Evolutionary conservation across 345 rosid genomes (phyloP).

Genomic region (Clausena lansium): DNA sequence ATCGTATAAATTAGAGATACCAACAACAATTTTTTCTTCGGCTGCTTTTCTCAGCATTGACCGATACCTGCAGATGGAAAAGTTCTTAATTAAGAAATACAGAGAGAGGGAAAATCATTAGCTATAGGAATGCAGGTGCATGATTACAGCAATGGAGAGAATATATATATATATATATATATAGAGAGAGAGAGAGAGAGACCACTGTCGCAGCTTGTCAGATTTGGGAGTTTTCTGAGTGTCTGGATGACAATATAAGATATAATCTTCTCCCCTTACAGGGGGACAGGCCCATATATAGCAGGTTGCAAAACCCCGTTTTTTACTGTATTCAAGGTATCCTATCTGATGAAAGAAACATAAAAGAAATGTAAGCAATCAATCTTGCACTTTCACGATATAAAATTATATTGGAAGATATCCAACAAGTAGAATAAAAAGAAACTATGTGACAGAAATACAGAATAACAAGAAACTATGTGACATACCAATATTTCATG

Average conservation of each 20-base stretch:
- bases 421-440: neutral
- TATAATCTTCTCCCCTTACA: conserved; percentile 96
- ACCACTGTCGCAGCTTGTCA: conserved; percentile 88
- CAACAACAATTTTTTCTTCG: conserved; percentile 78
- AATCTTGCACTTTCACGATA: neutral
- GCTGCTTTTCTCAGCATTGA: conserved; percentile 86
- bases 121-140: neutral
- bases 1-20: conserved; percentile 77
- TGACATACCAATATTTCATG: conserved; percentile 81
- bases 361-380: neutral
- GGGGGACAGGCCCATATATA: conserved; percentile 99
- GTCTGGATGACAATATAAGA: conserved; percentile 96
- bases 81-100: conserved; percentile 13
- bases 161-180: neutral
- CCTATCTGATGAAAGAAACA: conserved; percentile 61
- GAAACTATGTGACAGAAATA: neutral
- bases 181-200: conserved; percentile 4
- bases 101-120: neutral
- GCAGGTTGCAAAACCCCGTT: conserved; percentile 96
- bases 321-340: conserved; percentile 94
- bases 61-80: conserved; percentile 59
- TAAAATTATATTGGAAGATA: neutral
- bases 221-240: conserved; percentile 98
- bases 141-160: neutral
- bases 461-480: neutral